Base-by-base conservation (phyloP, 495 filamentous ascomycete genomes). In the Ascobolus immersus region DNA sequence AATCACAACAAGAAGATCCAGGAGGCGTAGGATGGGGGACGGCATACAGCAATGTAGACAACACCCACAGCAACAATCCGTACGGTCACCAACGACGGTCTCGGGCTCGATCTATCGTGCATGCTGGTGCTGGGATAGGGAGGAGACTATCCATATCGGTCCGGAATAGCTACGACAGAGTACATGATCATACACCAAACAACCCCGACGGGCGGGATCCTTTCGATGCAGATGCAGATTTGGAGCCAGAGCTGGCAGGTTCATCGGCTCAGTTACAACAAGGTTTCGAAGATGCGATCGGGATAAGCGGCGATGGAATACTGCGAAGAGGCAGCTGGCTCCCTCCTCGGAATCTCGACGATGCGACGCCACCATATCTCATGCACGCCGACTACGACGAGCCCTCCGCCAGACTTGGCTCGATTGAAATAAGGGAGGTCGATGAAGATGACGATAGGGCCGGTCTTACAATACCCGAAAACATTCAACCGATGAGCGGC, bases 401-500 rank as follows among this genome's bases (percentile, higher is more conserved):
- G 51, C 15, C 42, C 48, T 27, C 39, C 49, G 35, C 25, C 49
- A 35, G 46, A 59, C 22, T 37, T 50, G 17, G 49, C 62, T 35
- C 38, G 53, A 36, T 52, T 25, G 22, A 52, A 36, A 46, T 54
- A 21, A 44, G 52, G 33, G 50, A 50, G 12, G 60, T 62, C 40
- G 63, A 67, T 39, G 60, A 65, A 38, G 59, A 64, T 31, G 12
- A 44, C 52, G 30, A 91, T 44, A 62, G 58, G 4, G 62, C 66
- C 21, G 69, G 66, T 35, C 57, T 86, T 40, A 78, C 73, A 17
- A 57, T 66, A 41, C 47, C 55, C 21, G 54, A 48, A 38, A 60
- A 63, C 38, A 47, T 68, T 11, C 72, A 78, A 48, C 74, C 74
- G 26, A 73, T 82, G 19, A 62, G 63, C 39, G 71, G 75, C 28